Base-by-base conservation (phyloP, 306 rosid species). In the Quercus dentata region DNA sequence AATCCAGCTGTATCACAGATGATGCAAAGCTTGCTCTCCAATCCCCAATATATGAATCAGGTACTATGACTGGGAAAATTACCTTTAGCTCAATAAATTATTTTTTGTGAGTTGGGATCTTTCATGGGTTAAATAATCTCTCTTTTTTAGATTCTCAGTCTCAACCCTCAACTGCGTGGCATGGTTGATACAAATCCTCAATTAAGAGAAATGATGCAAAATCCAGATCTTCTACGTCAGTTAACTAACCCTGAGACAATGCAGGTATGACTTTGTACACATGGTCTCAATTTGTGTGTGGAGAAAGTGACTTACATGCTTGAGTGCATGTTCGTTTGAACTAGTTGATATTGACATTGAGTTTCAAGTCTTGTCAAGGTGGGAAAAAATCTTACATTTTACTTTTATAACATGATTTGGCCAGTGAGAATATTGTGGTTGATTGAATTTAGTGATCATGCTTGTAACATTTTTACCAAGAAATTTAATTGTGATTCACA, bases 181-280 rank as follows among this genome's bases (percentile, higher is more conserved):
- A 87, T 89, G 88, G 82, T 82, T 75, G 91, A 89, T 83, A 19
- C 56, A 81, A 87, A 85, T 75, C 88, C 92, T 83, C 93, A 85
- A 79, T 80, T 85, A 61, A 83, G 91, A 79, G 93, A 89, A 77
- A 87, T 85, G 91, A 89, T 89, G 89, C 93, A 87, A 81, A 87
- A 87, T 77, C 93, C 91, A 41, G 89, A 89, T 44, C 78, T 89
- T 56, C 74, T 89, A 44, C 88, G 93, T 17, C 91, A 85, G 78
- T 74, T 89, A 74, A 74, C 88, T 71, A 87, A 84, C 76, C 93
- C 89, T 1, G 89, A 87, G 86, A 87, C 84, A 54, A 81, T 89
- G 78, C 88, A 87, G 93, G 93, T 89, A 81, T 21, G 17, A 68
- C 54, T 44, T 20, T 76, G 12, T 21, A 6, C 56, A 1, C 35